Base-by-base conservation (phyloP, 371 early-diverging fungal genomes). In the Sporodiniella umbellata region DNA sequence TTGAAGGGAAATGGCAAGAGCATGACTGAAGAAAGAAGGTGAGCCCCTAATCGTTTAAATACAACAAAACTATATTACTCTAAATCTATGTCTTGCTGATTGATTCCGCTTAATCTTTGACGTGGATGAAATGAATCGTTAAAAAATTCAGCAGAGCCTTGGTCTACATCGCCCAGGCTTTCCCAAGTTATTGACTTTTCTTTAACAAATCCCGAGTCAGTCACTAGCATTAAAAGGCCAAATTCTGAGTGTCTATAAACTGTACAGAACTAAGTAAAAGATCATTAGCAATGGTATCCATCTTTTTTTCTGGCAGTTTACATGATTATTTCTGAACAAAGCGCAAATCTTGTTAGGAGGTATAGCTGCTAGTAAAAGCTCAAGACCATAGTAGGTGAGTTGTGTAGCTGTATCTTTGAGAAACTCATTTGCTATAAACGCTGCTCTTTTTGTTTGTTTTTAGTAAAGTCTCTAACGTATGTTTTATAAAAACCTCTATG, bases 321-420 rank as follows among this genome's bases (percentile, higher is more conserved):
- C 87, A 59, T 96, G 96, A 63, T 96, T 96, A 66, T 95, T 95
- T 37, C 96, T 75, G 78, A 96, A 96, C 24, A 95, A 65, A 19
- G 93, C 92, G 45, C 84, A 79, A 14, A 92, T 68, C 2, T 78
- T 68, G 21, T 76, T 66, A 3, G 73, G 68, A 1, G 85, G 86
- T 28, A 93, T 70, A 24, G 79, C 61, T 15, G 81, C 82, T 15
- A 72, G 60, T 33, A 94, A 73, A 19, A 75, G 51, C 14, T 70
- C 66, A 25, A 94, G 72, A 1, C 96, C 95, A 54, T 84, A 82
- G 17, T 81, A 81, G 0, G 95, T 95, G 37, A 96, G 68, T 61
- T 95, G 95, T 12, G 93, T 85, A 4, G 90, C 88, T 2, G 85
- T 92, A 8, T 68, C 46, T 19, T 80, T 68, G 24, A 96, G 71